phyloP scores from a whole-genome alignment of 2,329 filamentous ascomycete species.

The Fusarium buharicum region DNA sequence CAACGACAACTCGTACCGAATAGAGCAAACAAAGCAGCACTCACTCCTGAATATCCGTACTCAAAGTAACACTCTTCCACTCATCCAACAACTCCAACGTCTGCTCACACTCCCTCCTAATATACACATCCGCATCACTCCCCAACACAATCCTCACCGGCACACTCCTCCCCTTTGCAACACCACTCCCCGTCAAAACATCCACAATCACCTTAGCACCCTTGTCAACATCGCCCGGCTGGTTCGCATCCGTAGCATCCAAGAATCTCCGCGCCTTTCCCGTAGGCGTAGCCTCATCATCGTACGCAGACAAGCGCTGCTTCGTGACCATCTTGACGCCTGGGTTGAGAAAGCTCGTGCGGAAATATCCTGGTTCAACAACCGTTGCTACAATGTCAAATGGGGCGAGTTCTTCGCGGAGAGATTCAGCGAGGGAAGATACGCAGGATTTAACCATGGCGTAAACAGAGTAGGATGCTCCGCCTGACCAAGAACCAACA shows the following conservation, averaged over 20 bases:
- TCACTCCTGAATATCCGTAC: constrained; percentile 39
- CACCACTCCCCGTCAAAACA: constrained; percentile 62
- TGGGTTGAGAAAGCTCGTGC: constrained; percentile 59
- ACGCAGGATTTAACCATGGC: constrained; percentile 59
- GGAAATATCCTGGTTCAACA: constrained; percentile 65
- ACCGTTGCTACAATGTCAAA: constrained; percentile 57
- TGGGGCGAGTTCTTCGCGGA: constrained; percentile 56
- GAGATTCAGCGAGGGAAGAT: constrained; percentile 57
- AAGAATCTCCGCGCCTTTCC: constrained; percentile 47
- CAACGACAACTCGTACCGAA: no score
- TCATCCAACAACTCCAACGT: constrained; percentile 59
- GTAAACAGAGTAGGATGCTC: constrained; percentile 53
- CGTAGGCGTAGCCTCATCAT: constrained; percentile 46
- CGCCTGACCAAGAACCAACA: constrained; percentile 56
- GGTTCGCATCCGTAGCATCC: constrained; percentile 55
- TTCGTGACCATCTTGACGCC: constrained; percentile 44
- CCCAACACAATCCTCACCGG: constrained; percentile 67
- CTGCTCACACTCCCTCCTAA: constrained; percentile 56
- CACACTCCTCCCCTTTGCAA: constrained; percentile 59
- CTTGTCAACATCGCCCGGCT: constrained; percentile 66
- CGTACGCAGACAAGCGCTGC: constrained; percentile 50
- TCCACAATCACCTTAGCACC: constrained; percentile 64
- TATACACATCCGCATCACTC: constrained; percentile 56
- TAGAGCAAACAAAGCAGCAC: no score
- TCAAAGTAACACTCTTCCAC: constrained; percentile 55